Base-by-base conservation (phyloP, 2,329 filamentous ascomycete genomes). In the Ilyonectria mors-panacis region DNA sequence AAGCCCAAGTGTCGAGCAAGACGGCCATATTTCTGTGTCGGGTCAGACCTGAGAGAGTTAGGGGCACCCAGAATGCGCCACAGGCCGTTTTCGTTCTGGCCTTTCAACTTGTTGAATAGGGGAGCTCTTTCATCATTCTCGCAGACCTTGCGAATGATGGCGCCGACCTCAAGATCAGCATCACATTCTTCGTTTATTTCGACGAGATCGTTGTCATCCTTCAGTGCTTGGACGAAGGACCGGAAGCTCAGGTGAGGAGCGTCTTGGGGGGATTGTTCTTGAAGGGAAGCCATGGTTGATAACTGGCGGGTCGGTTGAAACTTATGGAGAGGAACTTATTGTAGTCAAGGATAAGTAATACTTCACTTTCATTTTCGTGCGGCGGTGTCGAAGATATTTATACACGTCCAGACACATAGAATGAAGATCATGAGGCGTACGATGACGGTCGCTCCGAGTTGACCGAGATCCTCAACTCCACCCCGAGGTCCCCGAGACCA, bases 101-200 rank as follows among this genome's bases (percentile, higher is more conserved):
- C 85, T 59, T 81, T 85, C 48, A 87, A 66, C 39, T 86, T 87
- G 74, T 87, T 85, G 79, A 87, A 86, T 0, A 87, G 77, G 0
- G 85, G 85, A 0, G 85, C 85, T 45, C 82, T 84, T 51, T 81
- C 81, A 42, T 85, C 71, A 0, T 73, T 82, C 67, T 87, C 85
- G 47, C 79, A 82, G 4, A 82, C 84, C n/a, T 74, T 78, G 12
- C 85, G 78, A 13, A 82, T 84, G 50, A 87, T 85, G 5, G 85
- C 86, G 1, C 77, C 82, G 0, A 78, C 81, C 70, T 87, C 84
- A 28, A 87, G 79, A 55, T 85, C 65, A 4, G 84, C 80, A 59
- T 86, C 82, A 7, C 82, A 73, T 48, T 81, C 78, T 6, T 77
- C 69, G 59, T 82, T 78, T 67, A 86, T 85, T 47, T 85, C 82